These are phyloP conservation scores for Ophiocordyceps camponoti-saundersi DNA, from an alignment of 2,329 filamentous ascomycete species.

Conservation along the genomic window DNA sequence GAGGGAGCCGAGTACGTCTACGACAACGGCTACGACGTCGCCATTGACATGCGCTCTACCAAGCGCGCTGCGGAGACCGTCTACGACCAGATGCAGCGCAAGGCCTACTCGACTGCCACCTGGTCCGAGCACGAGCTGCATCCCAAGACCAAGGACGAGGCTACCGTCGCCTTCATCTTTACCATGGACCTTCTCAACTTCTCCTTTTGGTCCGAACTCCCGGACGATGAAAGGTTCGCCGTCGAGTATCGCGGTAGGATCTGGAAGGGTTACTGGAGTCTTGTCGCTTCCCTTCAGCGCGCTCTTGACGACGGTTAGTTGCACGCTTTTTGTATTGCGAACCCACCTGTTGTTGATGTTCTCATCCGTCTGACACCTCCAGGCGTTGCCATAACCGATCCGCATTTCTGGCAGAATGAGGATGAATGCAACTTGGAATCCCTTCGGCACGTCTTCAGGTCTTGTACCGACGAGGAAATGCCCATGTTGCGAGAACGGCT, in stretches of 20 bases:
- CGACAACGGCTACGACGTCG: constrained; percentile 85
- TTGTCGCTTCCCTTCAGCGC: constrained; percentile 73
- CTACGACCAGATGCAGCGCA: constrained; percentile 65
- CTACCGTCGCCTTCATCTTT: constrained; percentile 81
- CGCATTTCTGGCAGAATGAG: constrained; percentile 70
- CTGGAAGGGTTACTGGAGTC: constrained; percentile 93
- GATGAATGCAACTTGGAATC: constrained; percentile 59
- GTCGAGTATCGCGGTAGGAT: constrained; percentile 64
- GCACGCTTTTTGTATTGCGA: background rate
- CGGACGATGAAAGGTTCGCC: constrained; percentile 58
- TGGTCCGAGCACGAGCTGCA: constrained; percentile 88
- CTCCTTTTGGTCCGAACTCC: constrained; percentile 75
- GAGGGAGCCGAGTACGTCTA: constrained; percentile 72
- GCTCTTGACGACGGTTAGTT: constrained; percentile 64
- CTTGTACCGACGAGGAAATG: constrained; percentile 71
- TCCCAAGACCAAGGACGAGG: constrained; percentile 64
- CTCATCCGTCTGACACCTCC: background rate
- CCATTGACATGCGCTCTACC: constrained; percentile 65
- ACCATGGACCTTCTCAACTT: constrained; percentile 96
- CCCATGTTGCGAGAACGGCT: constrained; percentile 68
- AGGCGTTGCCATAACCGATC: constrained; percentile 73
- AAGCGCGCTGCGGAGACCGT: constrained; percentile 71
- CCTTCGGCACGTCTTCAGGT: constrained; percentile 66
- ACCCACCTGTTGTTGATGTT: background rate
- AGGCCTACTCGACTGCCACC: constrained; percentile 64